Conservation (phyloP, 1,284 basidiomycete species). For the Neonothopanus nambi region DNA sequence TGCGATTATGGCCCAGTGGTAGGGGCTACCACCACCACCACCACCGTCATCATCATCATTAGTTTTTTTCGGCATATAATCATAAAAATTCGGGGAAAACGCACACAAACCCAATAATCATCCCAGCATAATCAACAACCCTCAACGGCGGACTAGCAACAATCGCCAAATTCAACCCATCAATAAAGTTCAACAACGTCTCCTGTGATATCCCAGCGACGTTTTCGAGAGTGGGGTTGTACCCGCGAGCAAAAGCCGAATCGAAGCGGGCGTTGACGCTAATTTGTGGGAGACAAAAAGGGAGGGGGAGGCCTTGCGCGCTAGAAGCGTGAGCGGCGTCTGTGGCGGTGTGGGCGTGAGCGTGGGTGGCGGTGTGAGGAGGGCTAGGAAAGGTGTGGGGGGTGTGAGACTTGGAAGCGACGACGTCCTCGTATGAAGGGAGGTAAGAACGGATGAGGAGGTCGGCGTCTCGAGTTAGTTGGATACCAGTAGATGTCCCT, state of each 20-base stretch:
- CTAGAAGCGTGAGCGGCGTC: too few species aligned
- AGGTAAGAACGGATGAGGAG: neutral
- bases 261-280: conserved; percentile 13
- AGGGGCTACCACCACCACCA: conserved; percentile 17
- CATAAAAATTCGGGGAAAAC: neutral
- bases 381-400: too few species aligned
- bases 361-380: too few species aligned
- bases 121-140: conserved; percentile 21
- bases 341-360: too few species aligned
- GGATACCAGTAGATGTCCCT: neutral
- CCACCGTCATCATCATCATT: neutral
- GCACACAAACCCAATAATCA: conserved; percentile 25
- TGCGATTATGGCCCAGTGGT: conserved; percentile 26
- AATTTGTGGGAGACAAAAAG: conserved; percentile 24
- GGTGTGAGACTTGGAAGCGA: too few species aligned
- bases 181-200: conserved; percentile 24
- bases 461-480: neutral
- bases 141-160: conserved; percentile 23
- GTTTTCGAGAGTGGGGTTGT: conserved; percentile 17
- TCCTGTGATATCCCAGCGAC: conserved; percentile 21
- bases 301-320: neutral
- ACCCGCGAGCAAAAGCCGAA: conserved; percentile 24
- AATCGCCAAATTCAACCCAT: conserved; percentile 27
- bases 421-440: too few species aligned
- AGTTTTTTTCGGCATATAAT: neutral